Base-by-base conservation (phyloP, 352 stramenopile genomes). In the Pythium myriotylum region DNA sequence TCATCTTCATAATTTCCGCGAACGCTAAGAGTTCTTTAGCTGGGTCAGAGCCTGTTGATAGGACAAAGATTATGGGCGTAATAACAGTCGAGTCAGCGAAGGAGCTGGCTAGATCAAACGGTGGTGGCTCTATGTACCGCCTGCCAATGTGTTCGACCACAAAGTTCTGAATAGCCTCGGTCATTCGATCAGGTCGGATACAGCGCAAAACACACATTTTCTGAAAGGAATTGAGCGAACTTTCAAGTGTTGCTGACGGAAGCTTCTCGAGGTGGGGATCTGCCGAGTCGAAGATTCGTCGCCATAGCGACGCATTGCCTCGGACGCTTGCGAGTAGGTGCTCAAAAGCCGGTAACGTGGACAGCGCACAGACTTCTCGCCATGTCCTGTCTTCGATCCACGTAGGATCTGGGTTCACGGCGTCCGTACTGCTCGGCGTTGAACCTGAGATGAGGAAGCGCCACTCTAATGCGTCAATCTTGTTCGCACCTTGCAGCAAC, bases 361-460 rank as follows among this genome's bases (percentile, higher is more conserved):
- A 76, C 13, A 82, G 58, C 17, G 65, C 61, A 24, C 73, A 79
- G 22, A 82, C 62, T 26, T 82, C 73, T 48, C 63, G 55, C 68
- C 70, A 82, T 39, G 69, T 74, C 19, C 73, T 63, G 54, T 82
- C 70, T 62, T 82, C 73, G 33, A 82, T 79, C 70, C 70, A 77
- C 17, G 22, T 68, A 2, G 67, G 33, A 40, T 75, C 71, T 7
- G 85, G 81, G 42, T 91, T 91, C 47, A 91, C 89, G n/a, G 94
- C 88, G 46, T 95, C 89, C 37, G 77, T 51, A 1, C 70, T 64
- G 60, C 47, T 81, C 0, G 77, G 69, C 1, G 80, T 86, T 0
- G 85, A 94, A 0, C 91, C 94, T 3, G 87, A 92, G 52, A 98
- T 97, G 10, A 98, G 77, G 61, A 98, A 98, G 0, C 86, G 79